phyloP scores from a whole-genome alignment of 768 basidiomycete genomes.

The Lanmaoa rubissima region DNA sequence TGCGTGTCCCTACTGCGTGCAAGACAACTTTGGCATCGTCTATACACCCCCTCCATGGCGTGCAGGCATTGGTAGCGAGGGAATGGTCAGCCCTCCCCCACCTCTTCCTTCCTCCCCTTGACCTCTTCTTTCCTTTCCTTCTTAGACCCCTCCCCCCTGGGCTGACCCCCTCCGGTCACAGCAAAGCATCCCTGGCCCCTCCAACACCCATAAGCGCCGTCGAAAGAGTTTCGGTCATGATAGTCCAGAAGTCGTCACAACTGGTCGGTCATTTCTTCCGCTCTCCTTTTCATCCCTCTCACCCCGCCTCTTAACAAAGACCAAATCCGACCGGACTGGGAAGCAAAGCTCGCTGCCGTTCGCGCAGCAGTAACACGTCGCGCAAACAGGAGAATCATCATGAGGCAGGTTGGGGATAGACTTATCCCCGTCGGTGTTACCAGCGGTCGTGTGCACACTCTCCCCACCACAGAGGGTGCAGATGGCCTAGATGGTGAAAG shows the following conservation, averaged over 20 bases:
- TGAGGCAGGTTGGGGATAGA: conserved; percentile 97
- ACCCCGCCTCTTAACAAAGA: conserved; percentile 46
- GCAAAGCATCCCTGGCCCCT: conserved; percentile 37
- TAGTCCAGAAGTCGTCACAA: conserved; percentile 88
- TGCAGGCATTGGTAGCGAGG: conserved; percentile 73
- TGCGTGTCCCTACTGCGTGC: conserved; percentile 96
- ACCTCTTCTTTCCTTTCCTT: not conserved
- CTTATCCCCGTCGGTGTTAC: conserved; percentile 97
- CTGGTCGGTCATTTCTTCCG: conserved; percentile 50
- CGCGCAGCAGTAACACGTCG: conserved; percentile 94
- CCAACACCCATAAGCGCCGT: conserved; percentile 63
- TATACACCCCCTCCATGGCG: conserved; percentile 84
- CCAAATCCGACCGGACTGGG: conserved; percentile 98
- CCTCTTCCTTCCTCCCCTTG: not conserved
- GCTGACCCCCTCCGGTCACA: conserved; percentile 52
- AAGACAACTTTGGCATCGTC: conserved; percentile 93
- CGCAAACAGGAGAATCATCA: conserved; percentile 93
- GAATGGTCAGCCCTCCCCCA: conserved; percentile 47
- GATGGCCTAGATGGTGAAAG: conserved; percentile 43
- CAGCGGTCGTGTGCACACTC: conserved; percentile 75
- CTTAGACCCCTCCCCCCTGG: conserved; percentile 44
- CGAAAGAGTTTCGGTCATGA: conserved; percentile 88
- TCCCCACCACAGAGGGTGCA: conserved; percentile 55
- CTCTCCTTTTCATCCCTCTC: conserved; percentile 6
- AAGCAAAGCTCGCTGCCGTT: conserved; percentile 90